These are phyloP conservation scores for Pythium inflatum DNA, from an alignment of 352 stramenopile species.

Conservation along the genomic window DNA sequence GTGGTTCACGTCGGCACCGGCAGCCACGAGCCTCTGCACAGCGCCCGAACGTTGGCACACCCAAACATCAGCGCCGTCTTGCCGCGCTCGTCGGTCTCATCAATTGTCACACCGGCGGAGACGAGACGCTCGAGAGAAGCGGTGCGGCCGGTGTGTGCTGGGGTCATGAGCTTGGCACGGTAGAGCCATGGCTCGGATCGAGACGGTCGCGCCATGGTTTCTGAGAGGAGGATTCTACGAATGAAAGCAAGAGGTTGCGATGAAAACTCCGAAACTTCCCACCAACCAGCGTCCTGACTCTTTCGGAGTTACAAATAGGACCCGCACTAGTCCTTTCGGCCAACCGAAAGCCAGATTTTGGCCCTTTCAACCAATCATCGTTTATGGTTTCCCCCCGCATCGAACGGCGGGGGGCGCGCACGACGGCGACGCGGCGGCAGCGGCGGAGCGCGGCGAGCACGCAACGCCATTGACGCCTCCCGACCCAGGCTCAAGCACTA, in stretches of 20 bases:
- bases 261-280: too few relatives aligned
- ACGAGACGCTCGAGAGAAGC: background rate
- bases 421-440: too few relatives aligned
- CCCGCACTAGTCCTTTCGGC: too few relatives aligned
- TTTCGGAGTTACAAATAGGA: background rate
- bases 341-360: background rate
- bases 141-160: background rate
- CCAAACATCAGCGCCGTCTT: background rate
- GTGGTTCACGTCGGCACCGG: background rate
- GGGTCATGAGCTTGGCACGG: background rate
- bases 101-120: background rate
- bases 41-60: background rate
- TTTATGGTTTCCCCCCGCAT: background rate
- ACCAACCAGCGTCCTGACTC: too few relatives aligned
- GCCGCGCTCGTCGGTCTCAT: background rate
- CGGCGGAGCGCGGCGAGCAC: too few relatives aligned
- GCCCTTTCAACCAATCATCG: background rate
- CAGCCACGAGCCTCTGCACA: background rate
- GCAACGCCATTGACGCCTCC: too few relatives aligned
- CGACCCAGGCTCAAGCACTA: too few relatives aligned
- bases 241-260: too few relatives aligned
- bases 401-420: background rate
- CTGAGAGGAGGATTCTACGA: too few relatives aligned
- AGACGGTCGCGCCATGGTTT: too few relatives aligned
- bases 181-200: background rate